A percentile compares a stretch with the other conserved stretches of the same genome.
phyloP scores from a whole-genome alignment of 2,329 filamentous ascomycete genomes.

The Trichoderma aggressivum region DNA sequence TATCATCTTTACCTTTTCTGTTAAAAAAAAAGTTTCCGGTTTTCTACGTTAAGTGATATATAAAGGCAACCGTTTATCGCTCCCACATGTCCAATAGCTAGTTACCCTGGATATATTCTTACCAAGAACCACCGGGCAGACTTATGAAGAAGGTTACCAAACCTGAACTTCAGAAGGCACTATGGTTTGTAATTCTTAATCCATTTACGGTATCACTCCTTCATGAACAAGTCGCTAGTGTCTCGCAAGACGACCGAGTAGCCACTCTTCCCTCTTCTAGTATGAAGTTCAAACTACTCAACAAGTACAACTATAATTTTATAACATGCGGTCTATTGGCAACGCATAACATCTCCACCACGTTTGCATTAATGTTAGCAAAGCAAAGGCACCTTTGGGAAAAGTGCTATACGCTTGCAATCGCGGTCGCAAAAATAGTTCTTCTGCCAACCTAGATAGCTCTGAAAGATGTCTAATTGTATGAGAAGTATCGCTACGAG shows the following conservation, averaged over 20 bases:
- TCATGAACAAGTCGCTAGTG: neutral
- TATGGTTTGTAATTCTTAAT: neutral
- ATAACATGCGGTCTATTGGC: neutral
- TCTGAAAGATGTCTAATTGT: neutral
- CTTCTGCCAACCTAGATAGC: neutral
- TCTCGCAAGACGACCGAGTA: neutral
- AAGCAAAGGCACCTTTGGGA: neutral
- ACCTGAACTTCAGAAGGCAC: neutral
- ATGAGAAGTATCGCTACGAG: neutral
- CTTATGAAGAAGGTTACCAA: neutral
- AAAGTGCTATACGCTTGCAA: neutral
- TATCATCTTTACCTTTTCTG: neutral
- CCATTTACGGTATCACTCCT: neutral
- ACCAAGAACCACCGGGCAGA: neutral
- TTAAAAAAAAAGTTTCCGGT: neutral
- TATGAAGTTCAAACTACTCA: neutral
- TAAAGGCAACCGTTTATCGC: neutral
- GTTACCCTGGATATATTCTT: neutral
- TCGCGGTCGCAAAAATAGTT: neutral
- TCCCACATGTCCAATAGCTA: neutral
- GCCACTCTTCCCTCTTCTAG: neutral
- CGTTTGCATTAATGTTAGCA: neutral
- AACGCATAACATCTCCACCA: neutral
- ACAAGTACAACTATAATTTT: neutral
- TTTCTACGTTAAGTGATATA: neutral